A percentile compares a stretch with the other conserved stretches of the same genome.
Evolutionary conservation across 2,329 filamentous ascomycete species (phyloP).

Genomic region (Ophiostoma populinum): DNA sequence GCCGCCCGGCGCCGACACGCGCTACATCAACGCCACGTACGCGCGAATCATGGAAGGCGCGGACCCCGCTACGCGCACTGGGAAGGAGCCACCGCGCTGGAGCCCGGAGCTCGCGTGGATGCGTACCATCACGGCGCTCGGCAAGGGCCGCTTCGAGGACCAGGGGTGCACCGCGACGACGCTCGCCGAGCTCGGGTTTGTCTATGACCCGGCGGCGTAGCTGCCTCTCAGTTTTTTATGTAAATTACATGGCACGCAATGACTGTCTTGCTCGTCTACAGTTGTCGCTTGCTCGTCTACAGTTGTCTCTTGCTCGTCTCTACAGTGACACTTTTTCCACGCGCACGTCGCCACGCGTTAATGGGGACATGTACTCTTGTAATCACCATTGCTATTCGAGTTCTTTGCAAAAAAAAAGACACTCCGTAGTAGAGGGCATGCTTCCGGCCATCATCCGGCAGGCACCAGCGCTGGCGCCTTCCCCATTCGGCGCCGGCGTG

Average conservation of each 20-base stretch:
- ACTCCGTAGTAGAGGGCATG: no score
- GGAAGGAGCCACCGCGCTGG: conserved; percentile 59
- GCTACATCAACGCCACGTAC: conserved; percentile 52
- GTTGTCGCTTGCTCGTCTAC: no score
- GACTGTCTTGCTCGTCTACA: no score
- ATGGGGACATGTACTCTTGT: no score
- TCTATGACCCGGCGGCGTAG: conserved; percentile 23
- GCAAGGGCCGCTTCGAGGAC: conserved; percentile 55
- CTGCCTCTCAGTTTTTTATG: no score
- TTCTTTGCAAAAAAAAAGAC: no score
- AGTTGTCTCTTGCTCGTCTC: no score
- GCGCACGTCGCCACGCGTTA: no score
- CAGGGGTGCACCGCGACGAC: conserved; percentile 46
- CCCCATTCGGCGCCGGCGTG: neutral
- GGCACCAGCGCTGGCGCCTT: neutral
- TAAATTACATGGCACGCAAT: no score
- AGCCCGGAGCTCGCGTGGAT: conserved; percentile 54
- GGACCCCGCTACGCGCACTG: conserved; percentile 27
- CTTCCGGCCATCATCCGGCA: no score
- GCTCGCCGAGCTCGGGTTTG: conserved; percentile 56
- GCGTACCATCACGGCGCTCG: conserved; percentile 46
- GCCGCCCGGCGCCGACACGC: conserved; percentile 40
- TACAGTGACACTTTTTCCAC: no score
- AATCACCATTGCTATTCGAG: no score
- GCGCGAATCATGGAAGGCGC: conserved; percentile 32